A percentile compares a stretch with the other conserved stretches of the same genome.
phyloP scores from a whole-genome alignment of 2,329 filamentous ascomycete species.

The Cladosporium sp. region DNA sequence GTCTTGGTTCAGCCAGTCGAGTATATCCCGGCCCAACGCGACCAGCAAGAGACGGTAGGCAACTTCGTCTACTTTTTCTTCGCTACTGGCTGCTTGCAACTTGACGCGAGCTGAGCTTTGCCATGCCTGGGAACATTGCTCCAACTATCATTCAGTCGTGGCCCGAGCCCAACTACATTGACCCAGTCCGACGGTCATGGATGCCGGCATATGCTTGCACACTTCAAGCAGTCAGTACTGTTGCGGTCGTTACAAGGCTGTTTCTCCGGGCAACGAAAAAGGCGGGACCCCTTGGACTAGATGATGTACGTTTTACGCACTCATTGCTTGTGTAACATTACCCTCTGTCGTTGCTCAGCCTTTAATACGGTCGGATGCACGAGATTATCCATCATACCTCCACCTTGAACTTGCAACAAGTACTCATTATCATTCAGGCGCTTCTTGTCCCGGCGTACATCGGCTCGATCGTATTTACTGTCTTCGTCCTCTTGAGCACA shows the following conservation, averaged over 20 bases:
- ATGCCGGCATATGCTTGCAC: slow-evolving; percentile 17
- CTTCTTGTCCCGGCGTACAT: slow-evolving; percentile 15
- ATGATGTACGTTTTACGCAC: slow-evolving; percentile 16
- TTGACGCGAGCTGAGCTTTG: not conserved
- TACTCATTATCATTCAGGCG: slow-evolving; percentile 4
- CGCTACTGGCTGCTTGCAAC: no score
- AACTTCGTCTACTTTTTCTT: no score
- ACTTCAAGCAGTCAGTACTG: slow-evolving; percentile 16
- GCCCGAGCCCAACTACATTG: slow-evolving; percentile 22
- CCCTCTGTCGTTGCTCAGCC: no score
- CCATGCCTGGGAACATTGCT: slow-evolving; percentile 24
- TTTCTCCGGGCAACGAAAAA: slow-evolving; percentile 18
- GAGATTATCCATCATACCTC: not conserved
- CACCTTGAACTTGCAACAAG: not conserved
- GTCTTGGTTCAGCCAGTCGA: no score
- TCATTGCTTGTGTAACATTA: not conserved
- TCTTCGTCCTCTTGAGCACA: slow-evolving; percentile 11
- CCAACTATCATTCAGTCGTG: slow-evolving; percentile 17
- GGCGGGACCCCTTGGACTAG: slow-evolving; percentile 22
- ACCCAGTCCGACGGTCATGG: slow-evolving; percentile 21
- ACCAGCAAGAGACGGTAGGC: no score
- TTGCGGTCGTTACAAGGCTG: slow-evolving; percentile 20
- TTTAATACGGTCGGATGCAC: not conserved
- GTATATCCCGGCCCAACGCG: no score
- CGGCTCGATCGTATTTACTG: slow-evolving; percentile 15